Conservation (phyloP, 2,329 filamentous ascomycete species). For the Fusarium zealandicum region DNA sequence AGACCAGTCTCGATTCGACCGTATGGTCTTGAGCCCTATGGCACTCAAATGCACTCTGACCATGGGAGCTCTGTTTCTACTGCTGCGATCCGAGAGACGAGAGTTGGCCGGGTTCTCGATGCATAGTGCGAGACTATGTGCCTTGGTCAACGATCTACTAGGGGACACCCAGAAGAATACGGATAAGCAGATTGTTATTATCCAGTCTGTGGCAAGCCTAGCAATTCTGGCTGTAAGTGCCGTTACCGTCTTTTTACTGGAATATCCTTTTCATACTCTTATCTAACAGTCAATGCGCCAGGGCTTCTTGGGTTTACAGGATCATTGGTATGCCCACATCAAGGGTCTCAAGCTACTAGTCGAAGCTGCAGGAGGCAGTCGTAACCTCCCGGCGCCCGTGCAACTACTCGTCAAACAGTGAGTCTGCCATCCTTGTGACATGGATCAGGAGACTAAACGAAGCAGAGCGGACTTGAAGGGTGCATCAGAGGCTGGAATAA, state of each 20-base stretch:
- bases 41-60: slow-evolving; percentile 2
- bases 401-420: slow-evolving; percentile 2
- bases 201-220: slow-evolving; percentile 10
- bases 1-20: slow-evolving; percentile 4
- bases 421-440: neutral
- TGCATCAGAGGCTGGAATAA: neutral
- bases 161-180: neutral
- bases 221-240: slow-evolving; percentile 3
- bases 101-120: slow-evolving; percentile 3
- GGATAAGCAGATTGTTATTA: neutral
- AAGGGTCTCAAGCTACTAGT: neutral
- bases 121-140: slow-evolving; percentile 8
- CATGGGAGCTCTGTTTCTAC: slow-evolving; percentile 7
- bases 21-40: slow-evolving; percentile 1
- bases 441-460: neutral
- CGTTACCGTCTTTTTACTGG: neutral
- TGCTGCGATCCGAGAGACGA: neutral
- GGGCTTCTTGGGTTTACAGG: neutral
- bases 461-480: slow-evolving; percentile 3
- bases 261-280: too few species aligned
- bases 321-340: slow-evolving; percentile 7
- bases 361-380: neutral
- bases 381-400: neutral
- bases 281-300: neutral
- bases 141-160: slow-evolving; percentile 41